Evolutionary conservation across 1,284 basidiomycete genomes (phyloP).

Genomic region (Irpex rosettiformis): DNA sequence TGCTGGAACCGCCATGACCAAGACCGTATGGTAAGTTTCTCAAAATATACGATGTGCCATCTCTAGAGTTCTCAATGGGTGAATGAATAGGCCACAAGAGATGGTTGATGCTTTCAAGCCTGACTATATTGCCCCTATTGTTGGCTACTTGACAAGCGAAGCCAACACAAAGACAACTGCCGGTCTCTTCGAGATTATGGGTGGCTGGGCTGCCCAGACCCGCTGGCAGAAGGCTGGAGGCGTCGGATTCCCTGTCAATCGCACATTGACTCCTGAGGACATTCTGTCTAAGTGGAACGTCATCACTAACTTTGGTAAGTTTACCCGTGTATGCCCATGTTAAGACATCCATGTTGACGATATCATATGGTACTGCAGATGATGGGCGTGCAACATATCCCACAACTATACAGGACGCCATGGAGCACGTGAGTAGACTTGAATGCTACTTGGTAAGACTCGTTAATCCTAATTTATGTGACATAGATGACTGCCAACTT

Average conservation of each 20-base stretch:
- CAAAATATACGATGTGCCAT: neutral
- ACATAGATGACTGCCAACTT: conserved; percentile 77
- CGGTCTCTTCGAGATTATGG: conserved; percentile 84
- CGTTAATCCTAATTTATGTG: neutral
- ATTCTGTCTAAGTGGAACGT: conserved; percentile 75
- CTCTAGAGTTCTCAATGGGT: neutral
- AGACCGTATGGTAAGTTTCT: conserved; percentile 65
- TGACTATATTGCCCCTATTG: conserved; percentile 89
- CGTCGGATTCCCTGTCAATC: conserved; percentile 80
- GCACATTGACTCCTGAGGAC: conserved; percentile 74
- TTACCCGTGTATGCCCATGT: neutral
- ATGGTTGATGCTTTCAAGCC: conserved; percentile 97
- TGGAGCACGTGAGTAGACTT: conserved; percentile 52
- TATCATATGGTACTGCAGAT: conserved; percentile 35
- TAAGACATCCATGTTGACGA: neutral
- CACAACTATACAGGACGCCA: conserved; percentile 63
- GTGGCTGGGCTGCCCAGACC: conserved; percentile 91
- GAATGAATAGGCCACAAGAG: conserved; percentile 71
- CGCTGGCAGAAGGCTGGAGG: conserved; percentile 94
- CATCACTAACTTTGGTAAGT: conserved; percentile 81
- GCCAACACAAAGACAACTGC: conserved; percentile 78
- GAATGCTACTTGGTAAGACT: neutral
- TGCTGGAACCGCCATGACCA: conserved; percentile 91
- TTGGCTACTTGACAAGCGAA: conserved; percentile 89
- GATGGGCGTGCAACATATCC: conserved; percentile 83